Base-by-base conservation (phyloP, 106 monocot genomes). In the Gastrodia elata region DNA sequence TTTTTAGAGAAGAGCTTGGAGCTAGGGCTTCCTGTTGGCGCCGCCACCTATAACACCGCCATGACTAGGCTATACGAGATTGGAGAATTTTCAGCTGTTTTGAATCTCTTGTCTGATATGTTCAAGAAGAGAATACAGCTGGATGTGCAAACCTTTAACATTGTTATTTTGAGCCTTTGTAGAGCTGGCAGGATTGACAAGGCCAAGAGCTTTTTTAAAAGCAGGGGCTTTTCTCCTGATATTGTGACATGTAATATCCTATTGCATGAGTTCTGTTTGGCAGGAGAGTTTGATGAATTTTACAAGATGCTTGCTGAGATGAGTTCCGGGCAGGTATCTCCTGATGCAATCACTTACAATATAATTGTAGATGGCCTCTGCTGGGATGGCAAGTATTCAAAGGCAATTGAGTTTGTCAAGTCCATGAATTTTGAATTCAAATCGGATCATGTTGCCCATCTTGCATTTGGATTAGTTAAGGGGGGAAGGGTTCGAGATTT, bases 161-260 rank as follows among this genome's bases (percentile, higher is more conserved):
- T 87, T 72, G 77, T 85, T 20, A 85, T 91, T 64, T 27, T 43
- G 76, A 83, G 87, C 55, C 80, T 84, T 37, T 87, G 84, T 68
- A 80, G 73, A 64, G 82, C 68, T 55, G 87, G 87, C 9, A 82
- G 74, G 52, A 77, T 84, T 74, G 4, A 8, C 28, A 75, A 80
- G 58, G 84, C 87, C 42, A 83, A 58, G 37, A 67, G 38, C 30
- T 39, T 87, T 14, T 64, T 81, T 65, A n/a, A 68, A 22, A 83
- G 77, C 68, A 70, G 74, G 46, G 82, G 71, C 4, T 81, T 90
- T 74, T 49, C 68, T 38, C 80, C 82, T 5, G 76, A 82, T 67
- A 64, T 68, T 39, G 77, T 86, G 42, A 83, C 83, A 1, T 89
- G 73, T 65, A 85, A 83, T 48, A 86, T 73, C 68, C 33, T 86